A percentile compares a stretch with the other conserved stretches of the same genome.
Evolutionary conservation across 2,329 filamentous ascomycete species (phyloP).

Genomic region (Cryphonectria nitschkei): DNA sequence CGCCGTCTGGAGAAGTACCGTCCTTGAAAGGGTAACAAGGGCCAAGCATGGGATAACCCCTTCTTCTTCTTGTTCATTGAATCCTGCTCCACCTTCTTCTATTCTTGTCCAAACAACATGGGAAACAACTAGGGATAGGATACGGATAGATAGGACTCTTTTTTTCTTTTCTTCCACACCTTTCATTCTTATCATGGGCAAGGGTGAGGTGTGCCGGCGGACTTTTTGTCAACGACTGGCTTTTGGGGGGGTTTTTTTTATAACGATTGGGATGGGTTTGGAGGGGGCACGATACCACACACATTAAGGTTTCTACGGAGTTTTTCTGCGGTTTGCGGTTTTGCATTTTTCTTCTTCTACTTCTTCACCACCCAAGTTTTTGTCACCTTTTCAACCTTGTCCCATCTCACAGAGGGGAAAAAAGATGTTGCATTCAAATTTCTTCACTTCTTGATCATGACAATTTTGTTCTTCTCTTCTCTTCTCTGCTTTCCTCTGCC

Average conservation of each 20-base stretch:
- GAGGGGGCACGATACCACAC: neutral
- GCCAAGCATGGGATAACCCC: neutral
- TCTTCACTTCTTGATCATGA: neutral
- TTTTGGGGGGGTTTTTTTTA: no score
- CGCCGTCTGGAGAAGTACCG: conserved; percentile 17
- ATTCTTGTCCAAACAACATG: neutral
- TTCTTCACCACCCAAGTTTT: neutral
- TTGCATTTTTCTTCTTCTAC: neutral
- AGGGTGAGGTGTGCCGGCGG: no score
- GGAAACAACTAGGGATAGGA: neutral
- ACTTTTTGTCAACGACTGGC: neutral
- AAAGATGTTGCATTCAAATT: neutral
- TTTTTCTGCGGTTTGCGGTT: neutral
- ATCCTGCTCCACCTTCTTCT: neutral
- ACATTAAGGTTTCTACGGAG: neutral
- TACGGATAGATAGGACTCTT: neutral
- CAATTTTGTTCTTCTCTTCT: neutral
- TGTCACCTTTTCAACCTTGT: no score
- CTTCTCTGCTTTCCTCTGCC: neutral
- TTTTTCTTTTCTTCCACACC: neutral
- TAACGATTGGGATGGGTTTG: no score
- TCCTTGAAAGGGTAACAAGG: neutral
- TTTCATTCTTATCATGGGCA: neutral
- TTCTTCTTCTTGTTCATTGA: neutral
- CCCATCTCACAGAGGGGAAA: no score